phyloP scores from a whole-genome alignment of 805 yeast genomes.

The Cyberlindnera mycetangii region DNA sequence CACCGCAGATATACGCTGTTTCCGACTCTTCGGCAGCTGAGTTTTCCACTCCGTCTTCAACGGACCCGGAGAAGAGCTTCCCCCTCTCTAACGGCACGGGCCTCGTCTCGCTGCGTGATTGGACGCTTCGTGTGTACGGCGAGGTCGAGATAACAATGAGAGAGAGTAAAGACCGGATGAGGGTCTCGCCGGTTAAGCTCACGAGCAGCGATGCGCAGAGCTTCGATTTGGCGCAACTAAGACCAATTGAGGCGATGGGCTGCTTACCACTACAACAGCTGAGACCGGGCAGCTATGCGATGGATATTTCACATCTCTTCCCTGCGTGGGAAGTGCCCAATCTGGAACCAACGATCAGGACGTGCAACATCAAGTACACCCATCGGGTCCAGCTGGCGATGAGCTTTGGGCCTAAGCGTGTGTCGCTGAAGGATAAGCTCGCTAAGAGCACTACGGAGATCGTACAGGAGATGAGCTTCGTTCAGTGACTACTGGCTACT shows the following conservation, averaged over 20 bases:
- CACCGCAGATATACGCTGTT: too few relatives aligned
- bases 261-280: neutral
- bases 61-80: too few relatives aligned
- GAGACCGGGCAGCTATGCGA: neutral
- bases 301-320: neutral
- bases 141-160: neutral
- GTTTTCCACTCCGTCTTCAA: too few relatives aligned
- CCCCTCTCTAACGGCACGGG: too few relatives aligned
- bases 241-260: neutral
- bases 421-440: too few relatives aligned
- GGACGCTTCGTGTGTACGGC: too few relatives aligned
- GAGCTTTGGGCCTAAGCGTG: too few relatives aligned
- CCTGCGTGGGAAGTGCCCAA: neutral
- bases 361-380: neutral
- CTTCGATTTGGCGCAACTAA: neutral
- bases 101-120: too few relatives aligned
- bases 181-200: neutral
- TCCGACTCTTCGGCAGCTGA: too few relatives aligned
- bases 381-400: neutral
- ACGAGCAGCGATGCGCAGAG: neutral
- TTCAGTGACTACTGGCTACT: neutral
- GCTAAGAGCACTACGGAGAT: too few relatives aligned
- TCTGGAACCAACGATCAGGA: neutral
- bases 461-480: neutral
- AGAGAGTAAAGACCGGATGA: too few relatives aligned